Base-by-base conservation (phyloP, 1,284 basidiomycete genomes). In the Anthracocystis setariae region DNA sequence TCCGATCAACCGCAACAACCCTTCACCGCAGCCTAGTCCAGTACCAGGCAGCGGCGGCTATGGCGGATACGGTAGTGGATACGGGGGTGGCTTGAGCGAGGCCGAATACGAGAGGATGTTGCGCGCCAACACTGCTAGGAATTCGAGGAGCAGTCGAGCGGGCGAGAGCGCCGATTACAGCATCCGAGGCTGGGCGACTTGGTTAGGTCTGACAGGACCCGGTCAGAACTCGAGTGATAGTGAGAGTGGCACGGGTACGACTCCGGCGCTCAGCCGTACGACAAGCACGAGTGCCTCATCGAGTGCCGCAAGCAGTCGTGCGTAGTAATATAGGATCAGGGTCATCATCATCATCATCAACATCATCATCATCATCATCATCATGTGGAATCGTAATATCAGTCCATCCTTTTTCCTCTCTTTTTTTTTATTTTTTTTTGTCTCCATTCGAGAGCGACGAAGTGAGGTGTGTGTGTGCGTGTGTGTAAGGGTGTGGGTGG, bases 81-180 rank as follows among this genome's bases (percentile, higher is more conserved):
- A 61, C 21, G 62, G 58, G 15, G 62, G 57, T 17, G 68, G 62
- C 3, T 21, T 71, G 53, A 51, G 46, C 4, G 68, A 71, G 21
- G 68, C 68, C n/a, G 68, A 71, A 49, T 71, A 71, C 33, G 68
- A 71, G 47, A 51, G 68, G 24, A 58, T 71, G 68, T 44, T 71
- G 33, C 45, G 68, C n/a, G 24, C 24, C 1, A 71, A 71, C 42
- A 71, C 68, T 2, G 68, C 58, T 10, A 25, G 58, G 0, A 71
- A 71, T 37, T 61, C 61, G 35, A 39, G 67, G 18, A 46, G 13
- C 13, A 46, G 23, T 7, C 44, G 21, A 13, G 40, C 23, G 15
- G 62, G 61, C 35, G 65, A 66, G 23, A 66, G 68, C 5, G 40
- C 24, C 9, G 62, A 66, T 40, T 71, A 66, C 29, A 66, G 68